phyloP scores from a whole-genome alignment of 306 rosid species.

The Lathyrus tuberosus region DNA sequence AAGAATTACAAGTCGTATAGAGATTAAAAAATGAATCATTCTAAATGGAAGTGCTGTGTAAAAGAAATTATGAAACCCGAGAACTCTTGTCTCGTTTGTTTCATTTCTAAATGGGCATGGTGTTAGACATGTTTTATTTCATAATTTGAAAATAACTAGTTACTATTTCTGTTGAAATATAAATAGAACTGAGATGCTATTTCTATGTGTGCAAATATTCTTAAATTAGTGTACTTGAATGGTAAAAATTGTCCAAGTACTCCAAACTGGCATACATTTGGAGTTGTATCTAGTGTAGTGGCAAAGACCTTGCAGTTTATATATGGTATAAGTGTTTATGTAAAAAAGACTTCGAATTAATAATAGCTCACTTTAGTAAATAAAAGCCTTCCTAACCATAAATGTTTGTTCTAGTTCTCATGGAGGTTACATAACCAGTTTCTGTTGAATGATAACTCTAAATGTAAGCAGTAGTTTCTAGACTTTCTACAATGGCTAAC shows the following conservation, averaged over 20 bases:
- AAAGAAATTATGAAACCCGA: neutral
- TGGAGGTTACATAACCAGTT: conserved; percentile 2
- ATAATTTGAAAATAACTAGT: conserved; percentile 12
- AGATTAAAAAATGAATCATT: conserved; percentile 3
- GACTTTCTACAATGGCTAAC: too few relatives aligned
- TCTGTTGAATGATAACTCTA: conserved; percentile 24
- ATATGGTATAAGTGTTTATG: conserved; percentile 3
- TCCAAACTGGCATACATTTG: conserved; percentile 10
- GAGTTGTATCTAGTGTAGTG: neutral
- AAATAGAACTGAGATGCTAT: too few relatives aligned
- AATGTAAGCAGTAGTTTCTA: too few relatives aligned
- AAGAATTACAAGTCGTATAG: too few relatives aligned
- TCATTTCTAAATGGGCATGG: neutral
- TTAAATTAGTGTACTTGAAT: conserved; percentile 7
- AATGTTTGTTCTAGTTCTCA: conserved; percentile 28
- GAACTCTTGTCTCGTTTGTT: neutral
- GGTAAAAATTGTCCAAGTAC: conserved; percentile 16
- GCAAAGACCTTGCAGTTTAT: conserved; percentile 12
- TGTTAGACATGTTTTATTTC: conserved; percentile 3
- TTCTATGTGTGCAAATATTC: too few relatives aligned
- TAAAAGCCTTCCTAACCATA: conserved; percentile 8
- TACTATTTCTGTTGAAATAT: too few relatives aligned
- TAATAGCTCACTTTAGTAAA: conserved; percentile 22
- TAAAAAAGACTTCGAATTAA: too few relatives aligned
- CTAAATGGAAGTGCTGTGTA: conserved; percentile 2